Percentiles rank a stretch among this genome's conserved stretches.
These are phyloP conservation scores for Rusavskia elegans DNA, from an alignment of 495 filamentous ascomycete species.

Conservation along the genomic window DNA sequence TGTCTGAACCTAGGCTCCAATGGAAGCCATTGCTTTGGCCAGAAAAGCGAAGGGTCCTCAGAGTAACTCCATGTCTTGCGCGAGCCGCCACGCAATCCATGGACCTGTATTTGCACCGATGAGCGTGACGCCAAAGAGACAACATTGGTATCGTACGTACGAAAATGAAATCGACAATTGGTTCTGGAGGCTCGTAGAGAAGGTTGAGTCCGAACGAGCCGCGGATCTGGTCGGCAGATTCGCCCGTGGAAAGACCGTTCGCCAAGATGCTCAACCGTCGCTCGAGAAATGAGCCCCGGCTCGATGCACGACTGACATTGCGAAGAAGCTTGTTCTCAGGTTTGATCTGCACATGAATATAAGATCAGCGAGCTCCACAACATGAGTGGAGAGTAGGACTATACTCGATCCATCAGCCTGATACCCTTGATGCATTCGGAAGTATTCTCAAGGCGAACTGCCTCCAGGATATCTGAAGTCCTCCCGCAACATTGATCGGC, in stretches of 20 bases:
- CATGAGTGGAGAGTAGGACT: background rate
- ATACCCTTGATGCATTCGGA: background rate
- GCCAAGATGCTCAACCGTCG: background rate
- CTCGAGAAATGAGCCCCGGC: background rate
- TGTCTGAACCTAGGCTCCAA: slow-evolving; percentile 14
- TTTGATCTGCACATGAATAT: background rate
- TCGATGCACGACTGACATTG: background rate
- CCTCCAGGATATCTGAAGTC: background rate
- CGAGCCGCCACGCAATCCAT: slow-evolving; percentile 21
- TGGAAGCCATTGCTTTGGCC: slow-evolving; percentile 26
- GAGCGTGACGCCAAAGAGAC: too few relatives aligned
- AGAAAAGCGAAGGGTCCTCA: slow-evolving; percentile 13
- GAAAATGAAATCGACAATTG: slow-evolving; percentile 18
- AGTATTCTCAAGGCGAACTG: background rate
- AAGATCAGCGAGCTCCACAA: background rate
- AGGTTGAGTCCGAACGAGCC: slow-evolving; percentile 6
- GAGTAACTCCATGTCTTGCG: slow-evolving; percentile 20
- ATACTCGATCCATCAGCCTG: background rate
- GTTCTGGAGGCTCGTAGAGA: slow-evolving; percentile 1
- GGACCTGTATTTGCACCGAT: slow-evolving; percentile 3
- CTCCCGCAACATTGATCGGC: too few relatives aligned
- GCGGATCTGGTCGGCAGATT: background rate
- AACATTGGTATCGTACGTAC: background rate
- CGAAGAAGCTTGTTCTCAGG: background rate
- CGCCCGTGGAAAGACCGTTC: background rate